A percentile compares a stretch with the other conserved stretches of the same genome.
Evolutionary conservation across 345 rosid species (phyloP).

Genomic region (Mangifera indica): DNA sequence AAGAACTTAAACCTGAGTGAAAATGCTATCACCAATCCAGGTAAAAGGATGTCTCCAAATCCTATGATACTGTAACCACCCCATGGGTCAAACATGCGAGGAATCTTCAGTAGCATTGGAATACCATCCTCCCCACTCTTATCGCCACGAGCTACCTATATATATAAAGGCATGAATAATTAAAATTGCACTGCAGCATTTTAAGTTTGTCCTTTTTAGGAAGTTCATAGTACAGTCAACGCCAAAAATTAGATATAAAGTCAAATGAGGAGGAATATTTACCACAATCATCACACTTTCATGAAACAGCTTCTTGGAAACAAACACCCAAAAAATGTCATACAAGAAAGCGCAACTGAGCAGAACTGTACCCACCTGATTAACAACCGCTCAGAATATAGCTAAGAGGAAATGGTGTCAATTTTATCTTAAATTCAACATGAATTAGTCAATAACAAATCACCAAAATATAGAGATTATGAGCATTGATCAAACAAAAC

Average conservation of each 20-base stretch:
- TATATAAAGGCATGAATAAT: constrained; percentile 12
- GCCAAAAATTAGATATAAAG: constrained; percentile 10
- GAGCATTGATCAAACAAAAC: not conserved
- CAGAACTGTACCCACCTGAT: constrained; percentile 95
- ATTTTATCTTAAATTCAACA: not conserved
- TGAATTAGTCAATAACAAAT: not conserved
- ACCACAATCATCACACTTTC: constrained; percentile 99
- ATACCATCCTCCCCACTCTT: constrained; percentile 95
- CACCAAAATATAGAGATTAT: not conserved
- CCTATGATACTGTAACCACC: constrained; percentile 99
- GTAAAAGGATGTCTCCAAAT: constrained; percentile 96
- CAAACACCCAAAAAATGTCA: constrained; percentile 97
- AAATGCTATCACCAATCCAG: constrained; percentile 87
- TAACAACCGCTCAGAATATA: constrained; percentile 14
- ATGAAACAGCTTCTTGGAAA: constrained; percentile 89
- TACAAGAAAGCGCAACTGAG: constrained; percentile 95
- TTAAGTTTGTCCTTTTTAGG: not conserved
- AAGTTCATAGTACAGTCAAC: constrained; percentile 1
- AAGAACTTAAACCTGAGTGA: constrained; percentile 65
- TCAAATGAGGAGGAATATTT: constrained; percentile 35
- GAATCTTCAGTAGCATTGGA: constrained; percentile 95
- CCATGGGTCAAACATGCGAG: constrained; percentile 98
- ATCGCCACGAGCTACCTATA: constrained; percentile 97
- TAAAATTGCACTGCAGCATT: constrained; percentile 12
- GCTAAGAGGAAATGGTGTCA: constrained; percentile 14